These are phyloP conservation scores for Aureobasidium leucospermi DNA, from an alignment of 2,329 filamentous ascomycete genomes.

Conservation along the genomic window DNA sequence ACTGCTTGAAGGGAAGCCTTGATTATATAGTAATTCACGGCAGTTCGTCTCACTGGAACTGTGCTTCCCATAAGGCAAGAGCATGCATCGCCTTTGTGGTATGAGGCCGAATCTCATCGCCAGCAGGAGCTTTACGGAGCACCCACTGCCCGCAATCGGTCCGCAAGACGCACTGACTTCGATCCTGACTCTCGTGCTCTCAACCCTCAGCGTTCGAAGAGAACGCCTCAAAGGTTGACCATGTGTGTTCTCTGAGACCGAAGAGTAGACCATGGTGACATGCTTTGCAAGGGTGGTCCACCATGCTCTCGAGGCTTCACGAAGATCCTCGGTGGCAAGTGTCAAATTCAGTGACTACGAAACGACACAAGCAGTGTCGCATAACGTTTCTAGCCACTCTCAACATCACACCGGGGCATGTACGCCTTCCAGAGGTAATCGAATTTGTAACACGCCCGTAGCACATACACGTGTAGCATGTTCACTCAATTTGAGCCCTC, in stretches of 20 bases:
- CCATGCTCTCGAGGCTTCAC: too few species aligned
- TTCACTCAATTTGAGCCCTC: too few species aligned
- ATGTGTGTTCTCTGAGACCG: not conserved
- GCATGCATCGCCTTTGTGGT: not conserved
- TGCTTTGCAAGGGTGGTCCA: too few species aligned
- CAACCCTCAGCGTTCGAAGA: not conserved
- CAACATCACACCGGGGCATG: too few species aligned
- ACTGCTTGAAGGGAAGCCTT: not conserved
- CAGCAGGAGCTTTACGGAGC: not conserved
- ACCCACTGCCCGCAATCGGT: conserved; percentile 9
- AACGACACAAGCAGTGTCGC: too few species aligned
- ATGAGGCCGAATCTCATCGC: not conserved
- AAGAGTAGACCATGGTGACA: too few species aligned
- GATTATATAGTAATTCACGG: not conserved
- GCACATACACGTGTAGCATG: too few species aligned
- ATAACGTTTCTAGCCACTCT: too few species aligned
- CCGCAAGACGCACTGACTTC: not conserved
- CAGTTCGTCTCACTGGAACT: not conserved
- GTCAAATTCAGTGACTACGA: too few species aligned
- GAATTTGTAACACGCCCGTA: too few species aligned
- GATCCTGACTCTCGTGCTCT: not conserved
- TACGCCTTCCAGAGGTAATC: too few species aligned
- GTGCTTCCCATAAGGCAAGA: not conserved
- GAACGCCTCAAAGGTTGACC: not conserved
- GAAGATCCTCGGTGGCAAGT: too few species aligned